Base-by-base conservation (phyloP, 345 rosid genomes). In the Nasturtium officinale region DNA sequence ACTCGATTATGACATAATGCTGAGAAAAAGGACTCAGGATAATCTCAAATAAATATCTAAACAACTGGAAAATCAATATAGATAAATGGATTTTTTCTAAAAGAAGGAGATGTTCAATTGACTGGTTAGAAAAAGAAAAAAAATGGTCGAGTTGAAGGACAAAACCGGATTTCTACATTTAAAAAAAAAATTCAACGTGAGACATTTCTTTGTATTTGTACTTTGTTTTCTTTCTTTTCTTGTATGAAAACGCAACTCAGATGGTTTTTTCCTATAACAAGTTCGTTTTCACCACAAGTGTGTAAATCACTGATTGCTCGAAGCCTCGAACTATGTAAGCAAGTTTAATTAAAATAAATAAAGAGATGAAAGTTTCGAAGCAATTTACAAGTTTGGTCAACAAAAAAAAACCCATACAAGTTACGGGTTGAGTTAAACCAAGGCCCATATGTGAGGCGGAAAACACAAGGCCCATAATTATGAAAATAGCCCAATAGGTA, bases 1-100 rank as follows among this genome's bases (percentile, higher is more conserved):
- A 56, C 42, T 32, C 20, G 61, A 32, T 57, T 57, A 16, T 8
- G 59, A 25, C 42, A 40, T 40, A 67, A 45, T 9, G 23, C 54
- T 30, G 33, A 54, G 21, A 68, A 28, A 55, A 55, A 42, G 18
- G 28, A 68, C 54, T 15, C 42, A 55, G 3, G 30, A 68, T 26
- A 53, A 25, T 40, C 35, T 55, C 61, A 29, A 55, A 40, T 17
- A 40, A 53, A 54, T 54, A 55, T 68, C 29, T 55, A 40, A n/a
- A 40, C 62, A 40, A 38, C 28, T 40, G 29, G 38, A 47, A 11
- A 28, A 21, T 53, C 17, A 2, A 46, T 33, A 47, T 8, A 32
- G 5, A 11, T 13, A 42, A 13, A 47, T 47, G 9, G 12, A 33
- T 50, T 17, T 6, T 64, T 7, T 4, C 0, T 3, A 9, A 18